Conservation (phyloP, 2,329 filamentous ascomycete species). For the Pseudogymnoascus sp. region DNA sequence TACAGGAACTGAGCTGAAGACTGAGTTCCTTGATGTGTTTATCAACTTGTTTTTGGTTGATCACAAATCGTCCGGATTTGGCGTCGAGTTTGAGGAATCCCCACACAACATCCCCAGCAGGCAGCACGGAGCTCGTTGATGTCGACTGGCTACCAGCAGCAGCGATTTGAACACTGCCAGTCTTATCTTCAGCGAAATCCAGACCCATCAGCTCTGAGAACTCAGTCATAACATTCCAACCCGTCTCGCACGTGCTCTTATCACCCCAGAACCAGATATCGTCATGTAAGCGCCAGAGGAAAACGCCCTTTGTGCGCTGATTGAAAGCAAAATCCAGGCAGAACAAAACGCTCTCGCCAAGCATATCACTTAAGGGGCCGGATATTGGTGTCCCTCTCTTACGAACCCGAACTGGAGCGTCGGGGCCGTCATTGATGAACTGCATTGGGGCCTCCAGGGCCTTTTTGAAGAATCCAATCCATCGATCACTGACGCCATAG, state of each 20-base stretch:
- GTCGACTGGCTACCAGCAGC: not conserved
- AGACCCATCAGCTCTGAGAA: conserved; percentile 49
- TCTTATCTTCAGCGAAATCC: conserved; percentile 49
- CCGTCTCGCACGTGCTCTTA: conserved; percentile 41
- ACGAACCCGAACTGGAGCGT: conserved; percentile 37
- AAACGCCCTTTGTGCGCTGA: conserved; percentile 42
- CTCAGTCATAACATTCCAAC: conserved; percentile 49
- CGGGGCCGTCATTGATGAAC: conserved; percentile 45
- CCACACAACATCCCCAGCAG: conserved; percentile 46
- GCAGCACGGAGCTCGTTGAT: conserved; percentile 30
- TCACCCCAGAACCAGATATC: conserved; percentile 63
- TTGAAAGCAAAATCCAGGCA: conserved; percentile 59
- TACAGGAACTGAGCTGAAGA: conserved; percentile 44
- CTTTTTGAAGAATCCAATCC: conserved; percentile 50
- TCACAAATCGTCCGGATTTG: conserved; percentile 40
- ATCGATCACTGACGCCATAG: conserved; percentile 48
- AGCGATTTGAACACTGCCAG: conserved; percentile 39
- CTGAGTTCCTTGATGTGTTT: conserved; percentile 47
- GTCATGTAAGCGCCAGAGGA: conserved; percentile 56
- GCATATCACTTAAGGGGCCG: conserved; percentile 49
- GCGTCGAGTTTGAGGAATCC: conserved; percentile 48
- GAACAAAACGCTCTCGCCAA: conserved; percentile 54
- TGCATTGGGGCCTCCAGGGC: conserved; percentile 53
- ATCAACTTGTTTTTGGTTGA: conserved; percentile 46
- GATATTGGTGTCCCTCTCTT: conserved; percentile 51